phyloP scores from a whole-genome alignment of 2,329 filamentous ascomycete species.

The Chaetomium olivaceum region DNA sequence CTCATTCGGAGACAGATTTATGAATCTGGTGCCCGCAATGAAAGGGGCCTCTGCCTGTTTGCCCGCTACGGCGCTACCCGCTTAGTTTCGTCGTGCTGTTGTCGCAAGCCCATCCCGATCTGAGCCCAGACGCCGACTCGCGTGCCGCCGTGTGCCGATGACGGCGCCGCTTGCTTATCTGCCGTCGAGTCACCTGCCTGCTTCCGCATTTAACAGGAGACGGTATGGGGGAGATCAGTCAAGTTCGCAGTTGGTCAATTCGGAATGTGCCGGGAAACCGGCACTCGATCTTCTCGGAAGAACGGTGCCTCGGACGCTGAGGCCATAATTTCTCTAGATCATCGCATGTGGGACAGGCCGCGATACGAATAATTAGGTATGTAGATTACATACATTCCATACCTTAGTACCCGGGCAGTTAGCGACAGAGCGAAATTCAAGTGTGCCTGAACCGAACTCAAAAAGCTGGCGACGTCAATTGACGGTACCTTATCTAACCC shows the following conservation, averaged over 20 bases:
- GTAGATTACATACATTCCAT: too few relatives aligned
- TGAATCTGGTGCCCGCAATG: neutral
- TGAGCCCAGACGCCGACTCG: neutral
- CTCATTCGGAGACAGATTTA: neutral
- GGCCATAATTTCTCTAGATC: neutral
- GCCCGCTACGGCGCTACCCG: too few relatives aligned
- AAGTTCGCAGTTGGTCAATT: slow-evolving; percentile 16
- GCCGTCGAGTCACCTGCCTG: neutral
- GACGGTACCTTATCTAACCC: too few relatives aligned
- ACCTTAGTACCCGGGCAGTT: too few relatives aligned
- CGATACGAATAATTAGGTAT: neutral
- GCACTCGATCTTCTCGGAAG: neutral
- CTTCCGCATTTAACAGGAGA: slow-evolving; percentile 13
- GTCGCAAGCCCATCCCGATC: neutral
- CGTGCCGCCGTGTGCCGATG: neutral
- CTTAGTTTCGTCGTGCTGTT: neutral
- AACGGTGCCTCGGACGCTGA: neutral
- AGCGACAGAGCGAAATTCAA: too few relatives aligned
- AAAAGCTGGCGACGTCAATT: slow-evolving; percentile 1
- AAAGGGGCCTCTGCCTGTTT: too few relatives aligned
- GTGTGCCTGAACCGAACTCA: neutral
- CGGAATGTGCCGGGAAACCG: slow-evolving; percentile 20
- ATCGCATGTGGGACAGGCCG: neutral
- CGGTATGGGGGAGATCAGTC: slow-evolving; percentile 30
- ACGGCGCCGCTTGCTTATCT: neutral